Percentiles rank a stretch among this genome's conserved stretches.
Evolutionary conservation across 345 rosid species (phyloP).

Genomic region (Acer saccharum): DNA sequence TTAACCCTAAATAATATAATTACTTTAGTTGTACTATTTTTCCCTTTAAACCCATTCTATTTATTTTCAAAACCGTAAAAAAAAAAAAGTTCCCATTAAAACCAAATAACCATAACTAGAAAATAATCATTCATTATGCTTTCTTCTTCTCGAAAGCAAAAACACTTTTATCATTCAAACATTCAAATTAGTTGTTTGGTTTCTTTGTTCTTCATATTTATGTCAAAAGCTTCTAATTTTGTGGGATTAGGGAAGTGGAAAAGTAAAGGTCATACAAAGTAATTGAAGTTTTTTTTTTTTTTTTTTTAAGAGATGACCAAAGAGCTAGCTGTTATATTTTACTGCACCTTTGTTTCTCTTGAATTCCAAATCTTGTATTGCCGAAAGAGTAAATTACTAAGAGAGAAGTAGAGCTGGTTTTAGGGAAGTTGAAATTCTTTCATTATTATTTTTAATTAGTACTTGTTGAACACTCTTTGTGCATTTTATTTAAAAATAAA

Average conservation of each 20-base stretch:
- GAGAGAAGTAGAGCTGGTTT: constrained; percentile 17
- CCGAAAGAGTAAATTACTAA: constrained; percentile 11
- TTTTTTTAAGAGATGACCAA: background rate
- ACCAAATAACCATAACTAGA: too few relatives aligned
- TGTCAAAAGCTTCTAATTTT: constrained; percentile 23
- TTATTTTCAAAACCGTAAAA: too few relatives aligned
- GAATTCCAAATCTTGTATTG: constrained; percentile 12
- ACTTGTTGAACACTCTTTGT: constrained; percentile 19
- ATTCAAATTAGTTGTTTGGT: too few relatives aligned
- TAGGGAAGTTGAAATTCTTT: constrained; percentile 23
- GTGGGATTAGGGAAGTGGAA: constrained; percentile 23
- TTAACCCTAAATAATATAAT: too few relatives aligned
- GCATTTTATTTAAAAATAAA: background rate
- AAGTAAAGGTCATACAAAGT: background rate
- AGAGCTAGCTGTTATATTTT: too few relatives aligned
- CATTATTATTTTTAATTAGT: constrained; percentile 12
- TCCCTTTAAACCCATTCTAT: too few relatives aligned
- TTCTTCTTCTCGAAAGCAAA: too few relatives aligned
- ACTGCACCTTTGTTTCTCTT: constrained; percentile 11
- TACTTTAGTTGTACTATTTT: too few relatives aligned
- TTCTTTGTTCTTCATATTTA: too few relatives aligned
- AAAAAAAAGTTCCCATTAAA: too few relatives aligned
- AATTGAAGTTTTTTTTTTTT: constrained; percentile 19
- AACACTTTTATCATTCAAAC: too few relatives aligned
- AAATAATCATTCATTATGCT: too few relatives aligned